Percentiles rank a stretch among this genome's conserved stretches.
phyloP scores from a whole-genome alignment of 345 rosid species.

The Eucalyptus viminalis region DNA sequence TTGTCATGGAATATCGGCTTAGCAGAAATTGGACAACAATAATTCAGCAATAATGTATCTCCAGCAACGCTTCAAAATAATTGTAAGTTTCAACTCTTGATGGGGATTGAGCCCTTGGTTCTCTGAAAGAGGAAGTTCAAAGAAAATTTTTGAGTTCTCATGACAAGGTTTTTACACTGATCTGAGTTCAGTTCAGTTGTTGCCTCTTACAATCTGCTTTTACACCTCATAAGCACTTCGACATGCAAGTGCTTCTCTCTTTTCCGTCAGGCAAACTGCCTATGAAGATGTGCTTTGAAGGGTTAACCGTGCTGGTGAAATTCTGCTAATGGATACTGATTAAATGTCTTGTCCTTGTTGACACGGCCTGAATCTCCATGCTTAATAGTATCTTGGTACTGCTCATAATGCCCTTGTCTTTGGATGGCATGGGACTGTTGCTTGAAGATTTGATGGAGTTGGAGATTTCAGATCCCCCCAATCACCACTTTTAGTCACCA shows the following conservation, averaged over 20 bases:
- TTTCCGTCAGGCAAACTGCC: neutral
- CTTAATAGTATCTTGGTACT: neutral
- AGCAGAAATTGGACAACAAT: neutral
- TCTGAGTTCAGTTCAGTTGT: neutral
- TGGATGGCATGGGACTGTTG: neutral
- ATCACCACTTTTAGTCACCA: neutral
- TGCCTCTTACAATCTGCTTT: neutral
- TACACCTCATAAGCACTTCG: neutral
- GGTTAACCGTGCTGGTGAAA: neutral
- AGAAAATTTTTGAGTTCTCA: neutral
- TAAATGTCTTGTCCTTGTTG: neutral
- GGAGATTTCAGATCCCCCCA: neutral
- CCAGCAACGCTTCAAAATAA: neutral
- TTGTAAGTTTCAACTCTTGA: neutral
- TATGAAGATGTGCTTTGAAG: neutral
- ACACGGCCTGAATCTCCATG: neutral
- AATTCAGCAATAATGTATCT: neutral
- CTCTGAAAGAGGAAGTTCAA: neutral
- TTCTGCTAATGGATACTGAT: neutral
- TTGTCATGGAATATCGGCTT: neutral
- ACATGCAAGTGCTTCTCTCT: neutral
- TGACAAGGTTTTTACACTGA: neutral
- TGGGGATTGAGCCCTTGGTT: neutral
- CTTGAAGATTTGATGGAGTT: neutral
- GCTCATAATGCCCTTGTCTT: neutral